Evolutionary conservation across 2,329 filamentous ascomycete species (phyloP), one percentile per base, ranked within the genome.

Genomic region (Boeremia lycopersici): DNA sequence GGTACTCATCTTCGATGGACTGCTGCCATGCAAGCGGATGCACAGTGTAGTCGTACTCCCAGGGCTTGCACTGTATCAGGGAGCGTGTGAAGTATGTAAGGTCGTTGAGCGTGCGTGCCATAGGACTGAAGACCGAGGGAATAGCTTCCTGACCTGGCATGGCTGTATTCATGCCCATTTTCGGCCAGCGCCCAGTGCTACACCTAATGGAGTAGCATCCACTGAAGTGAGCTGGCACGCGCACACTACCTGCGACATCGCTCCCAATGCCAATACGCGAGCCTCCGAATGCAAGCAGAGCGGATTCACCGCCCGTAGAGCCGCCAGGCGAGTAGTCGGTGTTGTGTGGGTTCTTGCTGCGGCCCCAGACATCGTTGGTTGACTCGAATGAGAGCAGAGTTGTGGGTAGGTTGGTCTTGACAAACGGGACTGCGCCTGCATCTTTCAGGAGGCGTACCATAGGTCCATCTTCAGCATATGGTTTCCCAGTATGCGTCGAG

Each of bases 81-180:
- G 86, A 84, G 47, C 86, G 86, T 3, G 90, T 90, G 74, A 97
- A 97, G 77, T 96, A 96, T 1, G 83, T 83, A 57, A 97, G 78
- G 69, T 97, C 93, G 59, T 87, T 84, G 54, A 96, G 76, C 0
- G 92, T 96, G 48, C 92, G 84, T 2, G 93, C 86, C 93, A 98
- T 97, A 5, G 93, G 93, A 53, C 90, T 93, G 76, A 93, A 96
- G 17, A 96, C 91, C 60, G 89, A 90, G 0, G 91, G 87, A 29
- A 97, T 86, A 0, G 92, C 93, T 71, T 97, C 93, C 72, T 97
- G 92, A 0, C 93, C 93, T 0, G 90, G 86, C 91, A 96, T 96
- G 65, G 89, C 93, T 0, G 93, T 96, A 57, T 84, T 85, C 71
- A 91, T 87, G 9, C 91, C 91, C 36, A 85, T 82, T 74, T 96